phyloP scores from a whole-genome alignment of 2,329 filamentous ascomycete genomes.

The Macroventuria anomochaeta region DNA sequence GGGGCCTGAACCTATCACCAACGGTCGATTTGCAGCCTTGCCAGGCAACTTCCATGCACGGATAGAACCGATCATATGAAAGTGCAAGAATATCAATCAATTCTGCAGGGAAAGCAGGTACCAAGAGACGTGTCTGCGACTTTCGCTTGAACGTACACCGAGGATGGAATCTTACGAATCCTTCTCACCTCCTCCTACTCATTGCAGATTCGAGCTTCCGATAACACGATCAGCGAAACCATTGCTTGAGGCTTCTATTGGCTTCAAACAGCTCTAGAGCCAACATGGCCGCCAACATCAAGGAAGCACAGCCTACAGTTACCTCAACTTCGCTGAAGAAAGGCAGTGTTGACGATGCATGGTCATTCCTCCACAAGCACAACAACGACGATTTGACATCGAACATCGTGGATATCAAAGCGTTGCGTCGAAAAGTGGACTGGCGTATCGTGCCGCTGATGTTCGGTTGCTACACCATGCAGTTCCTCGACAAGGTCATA shows the following conservation, averaged over 20 bases:
- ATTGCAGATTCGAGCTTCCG: background rate
- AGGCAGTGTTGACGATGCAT: slow-evolving; percentile 16
- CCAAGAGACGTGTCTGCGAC: background rate
- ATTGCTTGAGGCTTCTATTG: background rate
- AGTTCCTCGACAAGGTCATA: slow-evolving; percentile 49
- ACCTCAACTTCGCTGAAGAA: background rate
- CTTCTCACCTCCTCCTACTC: background rate
- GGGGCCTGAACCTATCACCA: slow-evolving; percentile 1
- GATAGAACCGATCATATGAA: background rate
- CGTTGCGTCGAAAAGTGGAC: slow-evolving; percentile 43
- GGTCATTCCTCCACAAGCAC: slow-evolving; percentile 15
- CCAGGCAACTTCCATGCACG: background rate
- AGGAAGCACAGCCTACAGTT: background rate
- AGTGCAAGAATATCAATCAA: background rate
- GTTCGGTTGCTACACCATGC: slow-evolving; percentile 40
- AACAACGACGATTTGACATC: background rate
- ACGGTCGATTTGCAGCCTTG: background rate
- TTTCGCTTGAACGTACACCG: background rate
- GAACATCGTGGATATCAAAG: background rate
- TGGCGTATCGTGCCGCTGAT: slow-evolving; percentile 49
- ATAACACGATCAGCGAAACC: background rate
- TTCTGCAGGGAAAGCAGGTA: background rate
- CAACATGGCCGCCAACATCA: background rate
- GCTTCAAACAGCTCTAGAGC: background rate
- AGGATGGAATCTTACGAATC: background rate